Conservation (phyloP, 352 stramenopile genomes). For the Pythium sp. region DNA sequence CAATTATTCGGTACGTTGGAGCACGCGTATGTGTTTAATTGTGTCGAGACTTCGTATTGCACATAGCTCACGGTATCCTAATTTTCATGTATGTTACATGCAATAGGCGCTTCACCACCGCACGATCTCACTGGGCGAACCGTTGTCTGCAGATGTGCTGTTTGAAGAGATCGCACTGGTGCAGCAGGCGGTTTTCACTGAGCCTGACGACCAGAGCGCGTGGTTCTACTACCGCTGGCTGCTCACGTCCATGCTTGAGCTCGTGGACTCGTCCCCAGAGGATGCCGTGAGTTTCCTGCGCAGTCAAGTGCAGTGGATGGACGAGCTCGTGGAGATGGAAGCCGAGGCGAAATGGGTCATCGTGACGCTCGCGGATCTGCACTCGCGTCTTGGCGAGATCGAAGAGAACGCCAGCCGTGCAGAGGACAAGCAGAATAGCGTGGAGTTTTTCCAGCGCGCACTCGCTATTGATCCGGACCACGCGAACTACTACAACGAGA, state of each 20-base stretch:
- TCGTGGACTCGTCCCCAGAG: slow-evolving; percentile 39
- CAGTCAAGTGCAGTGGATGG: slow-evolving; percentile 77
- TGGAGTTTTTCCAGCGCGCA: slow-evolving; percentile 47
- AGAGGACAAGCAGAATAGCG: slow-evolving; percentile 40
- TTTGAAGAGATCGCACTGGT: slow-evolving; percentile 83
- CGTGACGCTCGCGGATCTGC: slow-evolving; percentile 56
- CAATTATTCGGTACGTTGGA: slow-evolving; percentile 93
- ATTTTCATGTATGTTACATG: not conserved
- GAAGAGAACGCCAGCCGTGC: slow-evolving; percentile 19
- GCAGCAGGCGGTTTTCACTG: slow-evolving; percentile 97
- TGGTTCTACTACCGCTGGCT: slow-evolving; percentile 99
- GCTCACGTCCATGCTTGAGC: slow-evolving; percentile 70
- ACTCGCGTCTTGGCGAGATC: slow-evolving; percentile 30
- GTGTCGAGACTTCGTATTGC: no score
- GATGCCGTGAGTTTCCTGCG: slow-evolving; percentile 52
- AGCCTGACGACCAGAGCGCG: slow-evolving; percentile 97
- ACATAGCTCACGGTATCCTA: not conserved
- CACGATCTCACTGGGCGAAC: slow-evolving; percentile 47
- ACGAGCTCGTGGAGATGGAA: slow-evolving; percentile 84
- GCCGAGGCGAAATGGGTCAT: slow-evolving; percentile 69
- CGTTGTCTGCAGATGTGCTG: slow-evolving; percentile 47
- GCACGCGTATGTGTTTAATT: no score
- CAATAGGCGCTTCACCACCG: slow-evolving; percentile 60
- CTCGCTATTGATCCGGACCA: slow-evolving; percentile 58
- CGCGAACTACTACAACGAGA: slow-evolving; percentile 56